Evolutionary conservation across 2,329 filamentous ascomycete species (phyloP), one percentile per base, ranked within the genome.

Genomic region (Amauroascus niger): DNA sequence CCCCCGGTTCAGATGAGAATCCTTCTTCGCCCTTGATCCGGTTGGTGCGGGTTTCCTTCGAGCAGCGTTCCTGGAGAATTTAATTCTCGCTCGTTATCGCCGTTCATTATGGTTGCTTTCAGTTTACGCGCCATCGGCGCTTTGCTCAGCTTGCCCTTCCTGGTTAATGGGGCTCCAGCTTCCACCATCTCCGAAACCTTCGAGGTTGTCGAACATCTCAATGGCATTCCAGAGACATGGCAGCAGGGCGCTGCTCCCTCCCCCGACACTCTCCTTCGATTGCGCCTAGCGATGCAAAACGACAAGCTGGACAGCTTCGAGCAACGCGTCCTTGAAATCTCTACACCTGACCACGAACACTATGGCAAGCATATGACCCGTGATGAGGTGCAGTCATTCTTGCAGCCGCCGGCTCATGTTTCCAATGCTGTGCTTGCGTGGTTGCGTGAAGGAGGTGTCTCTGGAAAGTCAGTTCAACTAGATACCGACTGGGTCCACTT

Each of bases 361-460:
- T 86, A 86, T 63, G 82, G 83, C 33, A 71, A 76, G 60, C 79
- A 85, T 61, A 68, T 86, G 67, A 80, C 76, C 54, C 76, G 77
- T n/a, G 74, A 81, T 32, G 75, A 84, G 60, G 65, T 85, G 33
- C 76, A 76, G 28, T 68, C 71, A 0, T 71, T 79, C 52, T 69
- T 82, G 37, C 76, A 76, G 16, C 80, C 81, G 0, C 67, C 72
- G 2, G 63, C 69, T 0, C 70, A 74, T 20, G 74, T 76, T 2
- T 74, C 74, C 13, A 63, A 71, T 26, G 70, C 71, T 1, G 74
- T 86, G 16, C 58, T 78, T 2, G 63, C 66, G 6, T 86, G 83
- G 82, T 71, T 86, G 13, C 61, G 68, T 28, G 62, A 70, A 22
- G 73, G 78, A 52, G 76, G 74, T 33, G 69, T 86, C 28, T 60